These are phyloP conservation scores for Fusarium torreyae DNA, from an alignment of 2,329 filamentous ascomycete species.

Conservation along the genomic window DNA sequence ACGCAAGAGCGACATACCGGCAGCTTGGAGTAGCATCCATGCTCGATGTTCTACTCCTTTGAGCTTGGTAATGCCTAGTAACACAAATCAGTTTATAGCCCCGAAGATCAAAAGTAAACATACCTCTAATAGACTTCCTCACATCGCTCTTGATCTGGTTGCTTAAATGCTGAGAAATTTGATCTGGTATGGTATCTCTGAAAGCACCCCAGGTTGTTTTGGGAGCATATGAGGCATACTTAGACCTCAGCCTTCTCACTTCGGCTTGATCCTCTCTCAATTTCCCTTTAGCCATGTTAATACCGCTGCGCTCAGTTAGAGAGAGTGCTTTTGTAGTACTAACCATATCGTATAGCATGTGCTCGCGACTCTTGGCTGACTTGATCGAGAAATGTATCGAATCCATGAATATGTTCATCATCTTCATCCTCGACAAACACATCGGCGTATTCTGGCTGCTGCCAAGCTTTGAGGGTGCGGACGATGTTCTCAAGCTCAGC, in stretches of 20 bases:
- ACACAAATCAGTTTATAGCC: background rate
- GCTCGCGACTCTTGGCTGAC: conserved; percentile 43
- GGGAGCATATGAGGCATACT: background rate
- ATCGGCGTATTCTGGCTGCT: conserved; percentile 31
- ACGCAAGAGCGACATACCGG: conserved; percentile 12
- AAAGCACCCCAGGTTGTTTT: conserved; percentile 20
- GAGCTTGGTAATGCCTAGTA: conserved; percentile 21
- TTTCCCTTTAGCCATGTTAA: conserved; percentile 12
- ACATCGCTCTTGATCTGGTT: conserved; percentile 34
- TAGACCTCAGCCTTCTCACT: background rate
- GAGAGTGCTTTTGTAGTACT: background rate
- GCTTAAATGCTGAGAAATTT: conserved; percentile 30
- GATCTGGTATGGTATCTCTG: conserved; percentile 26
- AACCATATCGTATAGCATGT: conserved; percentile 43
- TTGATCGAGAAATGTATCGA: conserved; percentile 44
- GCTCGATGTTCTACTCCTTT: conserved; percentile 36
- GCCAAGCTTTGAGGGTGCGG: conserved; percentile 42
- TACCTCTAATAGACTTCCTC: conserved; percentile 35
- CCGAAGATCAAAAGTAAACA: accelerated
- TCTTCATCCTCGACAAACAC: conserved; percentile 37
- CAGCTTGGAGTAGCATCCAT: conserved; percentile 39
- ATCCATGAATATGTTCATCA: conserved; percentile 38
- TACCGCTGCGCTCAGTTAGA: no score
- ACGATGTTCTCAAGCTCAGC: conserved; percentile 45
- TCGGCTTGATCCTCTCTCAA: conserved; percentile 23